Conservation (phyloP, 1,139 yeast species). For the Lodderomyces orthopsilosis region DNA sequence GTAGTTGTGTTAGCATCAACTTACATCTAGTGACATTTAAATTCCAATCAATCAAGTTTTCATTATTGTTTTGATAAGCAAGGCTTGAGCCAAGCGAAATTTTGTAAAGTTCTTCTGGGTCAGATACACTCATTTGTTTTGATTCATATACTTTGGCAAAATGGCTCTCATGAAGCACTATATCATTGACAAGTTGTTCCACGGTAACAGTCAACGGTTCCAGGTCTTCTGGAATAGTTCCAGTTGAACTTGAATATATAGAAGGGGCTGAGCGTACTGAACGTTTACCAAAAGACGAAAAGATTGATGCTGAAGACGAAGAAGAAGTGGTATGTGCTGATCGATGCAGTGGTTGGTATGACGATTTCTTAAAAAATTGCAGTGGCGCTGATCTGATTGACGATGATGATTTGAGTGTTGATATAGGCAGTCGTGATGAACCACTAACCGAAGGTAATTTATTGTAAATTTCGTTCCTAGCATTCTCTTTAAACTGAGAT, state of each 20-base stretch:
- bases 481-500: conserved; percentile 42
- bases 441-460: conserved; percentile 33
- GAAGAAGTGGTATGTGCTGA: conserved; percentile 11
- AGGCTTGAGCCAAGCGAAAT: conserved; percentile 43
- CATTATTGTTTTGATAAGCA: conserved; percentile 40
- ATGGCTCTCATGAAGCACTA: conserved; percentile 39
- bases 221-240: conserved; percentile 48
- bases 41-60: conserved; percentile 47
- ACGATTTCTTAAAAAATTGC: conserved; percentile 19
- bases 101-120: conserved; percentile 29
- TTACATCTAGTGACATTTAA: conserved; percentile 47
- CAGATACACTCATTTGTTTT: conserved; percentile 1
- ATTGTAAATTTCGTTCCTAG: conserved; percentile 47
- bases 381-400: conserved; percentile 36
- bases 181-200: conserved; percentile 45
- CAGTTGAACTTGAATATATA: conserved; percentile 41
- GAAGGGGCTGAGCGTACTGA: conserved; percentile 46
- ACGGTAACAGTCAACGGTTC: conserved; percentile 44
- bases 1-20: conserved; percentile 38
- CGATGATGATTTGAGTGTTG: conserved; percentile 16
- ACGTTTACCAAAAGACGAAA: conserved; percentile 37
- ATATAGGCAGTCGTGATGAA: neutral
- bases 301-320: conserved; percentile 16
- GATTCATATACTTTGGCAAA: conserved; percentile 13
- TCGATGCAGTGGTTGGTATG: conserved; percentile 15